Conservation (phyloP, 371 early-diverging fungal species). For the Rhizomucor pusillus region DNA sequence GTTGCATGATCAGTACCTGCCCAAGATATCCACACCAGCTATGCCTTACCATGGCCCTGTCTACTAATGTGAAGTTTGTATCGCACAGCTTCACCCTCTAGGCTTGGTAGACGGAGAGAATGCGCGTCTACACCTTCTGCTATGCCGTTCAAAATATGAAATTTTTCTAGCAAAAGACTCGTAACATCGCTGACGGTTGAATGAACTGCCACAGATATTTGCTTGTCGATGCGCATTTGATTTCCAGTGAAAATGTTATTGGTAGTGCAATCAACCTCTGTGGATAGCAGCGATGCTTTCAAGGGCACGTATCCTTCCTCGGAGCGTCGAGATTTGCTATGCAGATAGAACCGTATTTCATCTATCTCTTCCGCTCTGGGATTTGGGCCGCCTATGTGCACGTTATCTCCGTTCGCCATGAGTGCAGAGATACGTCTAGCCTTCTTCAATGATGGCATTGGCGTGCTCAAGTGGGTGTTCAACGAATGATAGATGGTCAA, state of each 20-base stretch:
- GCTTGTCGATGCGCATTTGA: constrained; percentile 37
- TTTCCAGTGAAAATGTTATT: constrained; percentile 16
- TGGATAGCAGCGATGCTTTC: constrained; percentile 34
- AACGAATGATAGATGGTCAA: constrained; percentile 53
- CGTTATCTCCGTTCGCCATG: constrained; percentile 25
- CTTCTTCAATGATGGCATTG: constrained; percentile 47
- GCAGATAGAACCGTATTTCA: constrained; percentile 40
- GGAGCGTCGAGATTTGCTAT: constrained; percentile 24
- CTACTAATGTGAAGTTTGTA: constrained; percentile 26
- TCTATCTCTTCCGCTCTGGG: constrained; percentile 10
- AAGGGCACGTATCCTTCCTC: constrained; percentile 41
- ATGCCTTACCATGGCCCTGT: constrained; percentile 21
- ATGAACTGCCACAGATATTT: constrained; percentile 29
- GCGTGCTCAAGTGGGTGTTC: constrained; percentile 47
- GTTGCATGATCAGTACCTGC: background rate
- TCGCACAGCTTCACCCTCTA: constrained; percentile 20
- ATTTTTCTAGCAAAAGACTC: constrained; percentile 38
- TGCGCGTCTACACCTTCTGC: constrained; percentile 27
- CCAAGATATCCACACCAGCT: background rate
- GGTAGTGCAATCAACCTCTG: constrained; percentile 11
- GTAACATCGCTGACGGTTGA: constrained; percentile 36
- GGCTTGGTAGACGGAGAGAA: constrained; percentile 23
- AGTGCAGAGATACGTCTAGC: constrained; percentile 49
- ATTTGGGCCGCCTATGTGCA: constrained; percentile 41
- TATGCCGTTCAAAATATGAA: constrained; percentile 48